Conservation (phyloP, 2,329 filamentous ascomycete genomes). For the Penicillium sp. region DNA sequence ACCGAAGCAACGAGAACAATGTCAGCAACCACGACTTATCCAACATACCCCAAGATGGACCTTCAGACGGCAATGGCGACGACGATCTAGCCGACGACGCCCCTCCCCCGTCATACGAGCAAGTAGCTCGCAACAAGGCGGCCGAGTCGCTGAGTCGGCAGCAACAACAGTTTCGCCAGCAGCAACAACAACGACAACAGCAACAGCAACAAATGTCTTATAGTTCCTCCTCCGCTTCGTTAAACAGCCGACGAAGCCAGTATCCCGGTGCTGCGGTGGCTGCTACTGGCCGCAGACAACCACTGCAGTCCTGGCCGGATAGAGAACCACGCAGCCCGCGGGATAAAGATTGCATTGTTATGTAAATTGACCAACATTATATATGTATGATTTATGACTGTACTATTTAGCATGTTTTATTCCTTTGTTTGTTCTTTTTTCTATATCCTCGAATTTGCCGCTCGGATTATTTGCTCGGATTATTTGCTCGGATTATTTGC, state of each 20-base stretch:
- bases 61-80: constrained; percentile 22
- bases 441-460: not conserved
- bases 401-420: not conserved
- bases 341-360: constrained; percentile 42
- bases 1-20: constrained; percentile 2
- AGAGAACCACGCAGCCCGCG: constrained; percentile 20
- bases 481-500: not conserved
- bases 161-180: not conserved
- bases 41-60: constrained; percentile 25
- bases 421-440: not conserved
- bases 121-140: constrained; percentile 54
- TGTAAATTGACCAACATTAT: constrained; percentile 24
- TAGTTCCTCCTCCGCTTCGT: not conserved
- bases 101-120: constrained; percentile 63
- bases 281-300: constrained; percentile 10
- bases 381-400: not conserved
- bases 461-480: not conserved
- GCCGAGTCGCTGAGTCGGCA: constrained; percentile 37
- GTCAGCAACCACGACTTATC: constrained; percentile 36
- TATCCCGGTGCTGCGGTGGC: constrained; percentile 6
- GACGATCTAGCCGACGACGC: constrained; percentile 41
- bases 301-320: constrained; percentile 7
- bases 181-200: not conserved
- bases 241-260: not conserved
- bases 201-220: not conserved